Percentiles rank a stretch among this genome's conserved stretches.
These are phyloP conservation scores for Arthrobotrys musiformis DNA, from an alignment of 2,329 filamentous ascomycete genomes.

Conservation along the genomic window DNA sequence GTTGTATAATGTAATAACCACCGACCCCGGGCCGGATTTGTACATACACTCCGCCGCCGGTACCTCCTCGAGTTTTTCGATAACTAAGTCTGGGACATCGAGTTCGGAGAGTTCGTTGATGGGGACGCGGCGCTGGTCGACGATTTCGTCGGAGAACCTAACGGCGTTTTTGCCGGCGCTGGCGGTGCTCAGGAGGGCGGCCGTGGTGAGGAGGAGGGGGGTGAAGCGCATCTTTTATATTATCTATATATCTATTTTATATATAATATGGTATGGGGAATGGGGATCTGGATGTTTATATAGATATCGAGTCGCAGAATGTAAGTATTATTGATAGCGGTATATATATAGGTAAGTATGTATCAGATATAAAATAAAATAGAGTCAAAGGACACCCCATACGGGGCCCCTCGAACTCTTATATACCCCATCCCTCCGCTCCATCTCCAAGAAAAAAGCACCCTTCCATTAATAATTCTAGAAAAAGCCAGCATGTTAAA, in stretches of 20 bases:
- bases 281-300: not conserved
- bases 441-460: not conserved
- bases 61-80: constrained; percentile 22
- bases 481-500: constrained; percentile 53
- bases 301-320: too few relatives aligned
- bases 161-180: constrained; percentile 18
- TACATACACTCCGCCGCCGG: constrained; percentile 6
- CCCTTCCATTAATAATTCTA: constrained; percentile 41
- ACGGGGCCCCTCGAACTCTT: too few relatives aligned
- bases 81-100: constrained; percentile 31
- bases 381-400: not conserved
- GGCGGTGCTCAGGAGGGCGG: constrained; percentile 1
- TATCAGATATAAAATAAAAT: too few relatives aligned
- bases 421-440: constrained; percentile 8
- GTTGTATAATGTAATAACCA: constrained; percentile 32
- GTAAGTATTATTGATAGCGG: too few relatives aligned
- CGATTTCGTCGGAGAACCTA: not conserved
- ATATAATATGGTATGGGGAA: not conserved
- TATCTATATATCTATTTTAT: not conserved
- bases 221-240: constrained; percentile 29
- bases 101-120: not conserved
- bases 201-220: constrained; percentile 9
- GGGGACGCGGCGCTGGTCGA: not conserved
- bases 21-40: constrained; percentile 20
- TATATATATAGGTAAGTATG: too few relatives aligned